Conservation (phyloP, 2,329 filamentous ascomycete species). For the Aspergillus uvarum region DNA sequence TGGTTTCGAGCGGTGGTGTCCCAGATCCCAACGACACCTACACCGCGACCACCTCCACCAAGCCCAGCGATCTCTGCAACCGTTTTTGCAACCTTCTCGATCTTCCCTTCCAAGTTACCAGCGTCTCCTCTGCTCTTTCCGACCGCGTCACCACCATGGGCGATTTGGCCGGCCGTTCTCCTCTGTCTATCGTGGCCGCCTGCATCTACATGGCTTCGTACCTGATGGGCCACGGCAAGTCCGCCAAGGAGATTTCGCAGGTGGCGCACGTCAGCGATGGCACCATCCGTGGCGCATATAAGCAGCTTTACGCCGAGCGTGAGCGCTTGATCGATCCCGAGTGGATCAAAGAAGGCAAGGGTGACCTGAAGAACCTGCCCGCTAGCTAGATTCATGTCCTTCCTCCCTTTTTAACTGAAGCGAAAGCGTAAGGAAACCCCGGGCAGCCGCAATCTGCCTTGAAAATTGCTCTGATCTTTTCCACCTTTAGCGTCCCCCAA, state of each 20-base stretch:
- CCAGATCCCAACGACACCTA: constrained; percentile 59
- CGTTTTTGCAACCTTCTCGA: constrained; percentile 86
- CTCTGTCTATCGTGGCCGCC: constrained; percentile 87
- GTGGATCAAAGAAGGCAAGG: constrained; percentile 71
- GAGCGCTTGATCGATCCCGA: constrained; percentile 72
- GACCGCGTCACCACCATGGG: constrained; percentile 73
- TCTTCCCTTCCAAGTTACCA: constrained; percentile 72
- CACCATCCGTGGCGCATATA: constrained; percentile 94
- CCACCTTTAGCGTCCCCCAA: too few relatives aligned
- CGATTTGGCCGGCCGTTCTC: constrained; percentile 86
- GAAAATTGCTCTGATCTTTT: too few relatives aligned
- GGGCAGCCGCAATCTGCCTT: too few relatives aligned
- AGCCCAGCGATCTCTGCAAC: constrained; percentile 78
- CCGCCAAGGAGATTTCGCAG: constrained; percentile 80
- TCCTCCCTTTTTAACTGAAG: background rate
- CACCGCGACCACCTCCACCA: constrained; percentile 72
- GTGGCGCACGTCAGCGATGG: constrained; percentile 92
- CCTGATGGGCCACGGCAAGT: constrained; percentile 74
- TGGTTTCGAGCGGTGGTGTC: constrained; percentile 53
- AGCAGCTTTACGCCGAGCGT: constrained; percentile 73
- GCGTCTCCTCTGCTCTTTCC: constrained; percentile 76
- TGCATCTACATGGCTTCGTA: constrained; percentile 96
- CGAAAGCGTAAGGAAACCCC: background rate
- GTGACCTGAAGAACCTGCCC: constrained; percentile 70
- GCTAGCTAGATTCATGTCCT: constrained; percentile 34